A percentile compares a stretch with the other conserved stretches of the same genome.
These are phyloP conservation scores for Dentipellis sp. DNA, from an alignment of 768 basidiomycete species.

Conservation along the genomic window DNA sequence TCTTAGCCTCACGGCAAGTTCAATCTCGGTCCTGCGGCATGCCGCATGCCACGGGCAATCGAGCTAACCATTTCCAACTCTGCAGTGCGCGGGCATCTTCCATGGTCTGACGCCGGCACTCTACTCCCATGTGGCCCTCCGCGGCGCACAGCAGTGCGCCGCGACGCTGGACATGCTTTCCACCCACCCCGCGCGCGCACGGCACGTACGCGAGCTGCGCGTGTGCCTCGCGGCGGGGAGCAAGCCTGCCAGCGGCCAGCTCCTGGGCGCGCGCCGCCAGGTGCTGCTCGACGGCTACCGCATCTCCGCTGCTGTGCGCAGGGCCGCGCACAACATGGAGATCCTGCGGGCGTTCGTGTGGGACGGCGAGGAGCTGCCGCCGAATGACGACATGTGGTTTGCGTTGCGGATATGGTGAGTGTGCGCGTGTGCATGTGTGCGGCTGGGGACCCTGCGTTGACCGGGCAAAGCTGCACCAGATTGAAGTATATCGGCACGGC, in stretches of 20 bases:
- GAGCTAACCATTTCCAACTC: not conserved
- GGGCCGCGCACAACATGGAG: constrained; percentile 44
- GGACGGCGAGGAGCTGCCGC: constrained; percentile 56
- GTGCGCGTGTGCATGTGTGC: not conserved
- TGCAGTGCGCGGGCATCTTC: constrained; percentile 48
- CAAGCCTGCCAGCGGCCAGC: constrained; percentile 2
- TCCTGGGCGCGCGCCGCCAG: constrained; percentile 7
- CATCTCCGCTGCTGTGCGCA: constrained; percentile 43
- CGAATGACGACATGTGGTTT: constrained; percentile 72
- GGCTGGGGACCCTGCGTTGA: not conserved
- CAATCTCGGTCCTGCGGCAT: not conserved
- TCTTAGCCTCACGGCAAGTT: constrained; percentile 49
- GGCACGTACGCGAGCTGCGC: constrained; percentile 55
- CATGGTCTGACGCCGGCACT: constrained; percentile 44
- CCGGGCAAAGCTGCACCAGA: constrained; percentile 47
- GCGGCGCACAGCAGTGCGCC: constrained; percentile 48
- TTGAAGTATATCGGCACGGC: constrained; percentile 53
- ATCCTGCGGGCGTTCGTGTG: constrained; percentile 60
- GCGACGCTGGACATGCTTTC: constrained; percentile 58
- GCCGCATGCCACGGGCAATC: not conserved
- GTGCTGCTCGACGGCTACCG: constrained; percentile 25
- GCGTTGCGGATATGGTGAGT: constrained; percentile 57
- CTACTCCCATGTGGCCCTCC: constrained; percentile 49
- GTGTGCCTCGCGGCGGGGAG: constrained; percentile 29
- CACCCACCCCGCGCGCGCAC: constrained; percentile 43